A percentile compares a stretch with the other conserved stretches of the same genome.
phyloP scores from a whole-genome alignment of 352 stramenopile species.

The Albugo candida region DNA sequence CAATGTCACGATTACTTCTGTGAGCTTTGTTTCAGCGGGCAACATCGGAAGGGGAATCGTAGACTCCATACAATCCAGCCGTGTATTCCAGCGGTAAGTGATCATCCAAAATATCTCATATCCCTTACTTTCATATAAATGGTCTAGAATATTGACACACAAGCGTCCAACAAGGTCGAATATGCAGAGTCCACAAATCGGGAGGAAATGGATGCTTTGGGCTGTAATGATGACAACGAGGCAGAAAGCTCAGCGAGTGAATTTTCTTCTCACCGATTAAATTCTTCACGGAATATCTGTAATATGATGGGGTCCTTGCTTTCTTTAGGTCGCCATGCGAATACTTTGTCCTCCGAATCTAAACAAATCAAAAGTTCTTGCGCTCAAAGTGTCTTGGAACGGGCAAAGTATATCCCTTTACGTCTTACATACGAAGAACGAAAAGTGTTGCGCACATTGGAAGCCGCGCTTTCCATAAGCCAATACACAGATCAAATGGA shows the following conservation, averaged over 20 bases:
- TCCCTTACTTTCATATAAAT: not conserved
- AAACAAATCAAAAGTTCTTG: not conserved
- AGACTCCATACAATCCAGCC: slow-evolving; percentile 61
- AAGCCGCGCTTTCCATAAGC: slow-evolving; percentile 83
- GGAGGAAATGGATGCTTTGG: slow-evolving; percentile 10
- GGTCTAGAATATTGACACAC: not conserved
- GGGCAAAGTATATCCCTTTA: slow-evolving; percentile 92
- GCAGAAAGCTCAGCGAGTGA: slow-evolving; percentile 12
- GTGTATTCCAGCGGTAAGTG: slow-evolving; percentile 10
- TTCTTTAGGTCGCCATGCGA: slow-evolving; percentile 7
- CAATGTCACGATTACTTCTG: slow-evolving; percentile 81
- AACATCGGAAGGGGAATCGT: slow-evolving; percentile 74
- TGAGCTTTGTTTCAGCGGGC: slow-evolving; percentile 55
- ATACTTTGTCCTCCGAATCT: not conserved
- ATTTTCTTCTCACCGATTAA: not conserved
- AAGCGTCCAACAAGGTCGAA: slow-evolving; percentile 5
- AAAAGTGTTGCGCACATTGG: slow-evolving; percentile 86
- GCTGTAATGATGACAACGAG: slow-evolving; percentile 21
- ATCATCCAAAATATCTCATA: too few species aligned
- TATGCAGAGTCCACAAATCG: too few species aligned
- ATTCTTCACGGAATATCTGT: slow-evolving; percentile 55
- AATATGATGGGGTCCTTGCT: slow-evolving; percentile 72
- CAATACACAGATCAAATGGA: slow-evolving; percentile 90
- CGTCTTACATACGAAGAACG: slow-evolving; percentile 88
- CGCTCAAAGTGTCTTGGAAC: slow-evolving; percentile 53